Evolutionary conservation across 208 protist genomes (phyloP).

Genomic region (Acanthamoeba lenticulata): DNA sequence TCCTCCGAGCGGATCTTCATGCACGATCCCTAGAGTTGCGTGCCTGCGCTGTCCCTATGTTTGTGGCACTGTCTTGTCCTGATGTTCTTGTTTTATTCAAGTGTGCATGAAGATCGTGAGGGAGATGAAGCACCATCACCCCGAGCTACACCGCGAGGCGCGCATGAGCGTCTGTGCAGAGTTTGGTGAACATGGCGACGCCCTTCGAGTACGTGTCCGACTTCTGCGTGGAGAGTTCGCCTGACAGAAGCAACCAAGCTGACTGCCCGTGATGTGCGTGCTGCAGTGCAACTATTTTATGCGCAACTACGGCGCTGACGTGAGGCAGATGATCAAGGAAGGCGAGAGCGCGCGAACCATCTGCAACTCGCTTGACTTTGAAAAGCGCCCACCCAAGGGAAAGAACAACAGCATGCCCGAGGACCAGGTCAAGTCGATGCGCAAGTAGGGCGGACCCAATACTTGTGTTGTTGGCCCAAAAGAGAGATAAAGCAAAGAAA

Average conservation of each 20-base stretch:
- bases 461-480: too few relatives aligned
- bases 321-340: slow-evolving; percentile 10
- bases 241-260: not conserved
- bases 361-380: not conserved
- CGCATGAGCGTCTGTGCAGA: not conserved
- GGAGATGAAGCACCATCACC: slow-evolving; percentile 3
- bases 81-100: not conserved
- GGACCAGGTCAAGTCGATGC: not conserved
- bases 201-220: not conserved
- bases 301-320: not conserved
- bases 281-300: slow-evolving; percentile 46
- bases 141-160: not conserved
- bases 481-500: too few relatives aligned
- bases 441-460: too few relatives aligned
- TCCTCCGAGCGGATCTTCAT: not conserved
- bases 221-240: not conserved
- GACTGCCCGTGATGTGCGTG: not conserved
- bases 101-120: slow-evolving; percentile 1
- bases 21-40: not conserved
- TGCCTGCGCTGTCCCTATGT: too few relatives aligned
- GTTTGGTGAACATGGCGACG: not conserved
- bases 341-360: not conserved
- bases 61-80: not conserved
- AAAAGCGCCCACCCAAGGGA: not conserved
- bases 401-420: not conserved